Conservation (phyloP, 345 rosid genomes). For the Boechera divaricarpa region DNA sequence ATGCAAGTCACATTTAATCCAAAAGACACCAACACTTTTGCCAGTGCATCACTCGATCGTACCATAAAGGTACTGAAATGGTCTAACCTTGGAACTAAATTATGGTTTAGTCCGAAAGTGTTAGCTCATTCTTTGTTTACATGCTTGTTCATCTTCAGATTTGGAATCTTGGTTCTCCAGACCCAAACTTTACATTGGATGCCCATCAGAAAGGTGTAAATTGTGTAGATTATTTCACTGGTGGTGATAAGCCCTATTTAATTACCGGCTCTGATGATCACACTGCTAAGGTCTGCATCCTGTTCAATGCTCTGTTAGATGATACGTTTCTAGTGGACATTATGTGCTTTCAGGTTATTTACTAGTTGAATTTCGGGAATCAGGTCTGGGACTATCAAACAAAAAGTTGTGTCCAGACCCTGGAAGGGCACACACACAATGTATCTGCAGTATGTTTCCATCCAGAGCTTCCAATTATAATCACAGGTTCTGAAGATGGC, state of each 20-base stretch:
- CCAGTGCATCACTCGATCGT: slow-evolving; percentile 98
- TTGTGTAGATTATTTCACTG: slow-evolving; percentile 92
- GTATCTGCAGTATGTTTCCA: slow-evolving; percentile 86
- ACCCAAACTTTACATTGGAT: slow-evolving; percentile 92
- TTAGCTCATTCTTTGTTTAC: slow-evolving; percentile 18
- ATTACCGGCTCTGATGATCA: slow-evolving; percentile 95
- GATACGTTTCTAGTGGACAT: slow-evolving; percentile 10
- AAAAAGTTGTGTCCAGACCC: slow-evolving; percentile 83
- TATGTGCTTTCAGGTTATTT: slow-evolving; percentile 33
- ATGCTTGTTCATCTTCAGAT: slow-evolving; percentile 56
- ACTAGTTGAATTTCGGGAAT: slow-evolving; percentile 33
- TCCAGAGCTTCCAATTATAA: slow-evolving; percentile 81
- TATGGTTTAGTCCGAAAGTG: slow-evolving; percentile 18
- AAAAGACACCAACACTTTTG: slow-evolving; percentile 90
- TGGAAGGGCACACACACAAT: slow-evolving; percentile 86
- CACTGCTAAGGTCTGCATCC: slow-evolving; percentile 77
- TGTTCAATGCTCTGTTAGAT: slow-evolving; percentile 12
- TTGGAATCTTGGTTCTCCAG: slow-evolving; percentile 97
- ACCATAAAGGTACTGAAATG: slow-evolving; percentile 69
- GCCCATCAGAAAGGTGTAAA: slow-evolving; percentile 96
- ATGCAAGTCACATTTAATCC: slow-evolving; percentile 98
- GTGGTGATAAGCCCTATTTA: slow-evolving; percentile 93
- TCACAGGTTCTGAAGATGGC: slow-evolving; percentile 88
- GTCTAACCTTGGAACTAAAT: slow-evolving; percentile 14
- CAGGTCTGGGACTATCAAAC: slow-evolving; percentile 94